These are phyloP conservation scores for Digitaria exilis DNA, from an alignment of 202 grass and related monocot species.

Conservation along the genomic window DNA sequence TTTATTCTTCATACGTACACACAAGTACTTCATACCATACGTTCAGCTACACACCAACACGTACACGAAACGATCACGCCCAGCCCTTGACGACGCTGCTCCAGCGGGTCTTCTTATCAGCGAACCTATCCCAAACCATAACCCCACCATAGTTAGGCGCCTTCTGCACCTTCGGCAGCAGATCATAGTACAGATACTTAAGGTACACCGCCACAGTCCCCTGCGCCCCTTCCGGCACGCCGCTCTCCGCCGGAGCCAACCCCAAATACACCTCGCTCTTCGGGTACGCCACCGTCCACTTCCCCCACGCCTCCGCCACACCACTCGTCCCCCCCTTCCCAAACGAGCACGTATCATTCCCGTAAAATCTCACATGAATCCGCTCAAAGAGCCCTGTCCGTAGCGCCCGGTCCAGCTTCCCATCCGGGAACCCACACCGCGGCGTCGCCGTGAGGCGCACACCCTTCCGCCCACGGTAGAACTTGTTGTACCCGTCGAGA, in stretches of 20 bases:
- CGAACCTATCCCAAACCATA: neutral
- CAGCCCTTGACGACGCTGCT: neutral
- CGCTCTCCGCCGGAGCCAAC: neutral
- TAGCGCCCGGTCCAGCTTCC: neutral
- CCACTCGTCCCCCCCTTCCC: neutral
- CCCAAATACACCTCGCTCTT: neutral
- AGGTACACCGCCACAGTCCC: neutral
- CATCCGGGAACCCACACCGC: neutral
- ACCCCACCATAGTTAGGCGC: neutral
- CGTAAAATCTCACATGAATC: neutral
- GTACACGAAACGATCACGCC: neutral
- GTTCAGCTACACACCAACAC: too few relatives aligned
- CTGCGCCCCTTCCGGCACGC: neutral
- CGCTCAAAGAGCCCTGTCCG: slow-evolving; percentile 9
- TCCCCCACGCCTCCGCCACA: neutral
- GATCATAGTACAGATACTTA: neutral
- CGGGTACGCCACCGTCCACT: neutral
- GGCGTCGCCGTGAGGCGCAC: neutral
- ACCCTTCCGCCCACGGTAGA: neutral
- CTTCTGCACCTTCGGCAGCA: slow-evolving; percentile 17
- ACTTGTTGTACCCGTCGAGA: neutral
- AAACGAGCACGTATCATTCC: neutral
- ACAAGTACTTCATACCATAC: too few relatives aligned
- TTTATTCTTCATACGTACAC: too few relatives aligned
- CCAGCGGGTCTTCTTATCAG: neutral